Base-by-base conservation (phyloP, 2,329 filamentous ascomycete genomes). In the Zymoseptoria ardabiliae region DNA sequence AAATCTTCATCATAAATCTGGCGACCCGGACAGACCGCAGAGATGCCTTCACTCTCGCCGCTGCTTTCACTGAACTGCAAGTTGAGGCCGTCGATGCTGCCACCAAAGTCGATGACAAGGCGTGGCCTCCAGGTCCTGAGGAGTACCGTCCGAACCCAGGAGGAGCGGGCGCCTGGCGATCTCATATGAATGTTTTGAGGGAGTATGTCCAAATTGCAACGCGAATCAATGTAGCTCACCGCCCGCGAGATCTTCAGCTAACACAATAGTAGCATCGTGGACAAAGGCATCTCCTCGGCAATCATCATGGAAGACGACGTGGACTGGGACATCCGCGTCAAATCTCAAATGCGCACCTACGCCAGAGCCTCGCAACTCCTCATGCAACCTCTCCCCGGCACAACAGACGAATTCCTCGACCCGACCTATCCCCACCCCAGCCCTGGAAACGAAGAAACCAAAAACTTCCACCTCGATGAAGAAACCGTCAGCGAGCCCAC, bases 1-100 rank as follows among this genome's bases (percentile, higher is more conserved):
- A 79, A 53, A 77, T 83, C 17, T 75, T 82, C 60, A 78, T 79
- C 22, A 75, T 83, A 50, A 79, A 79, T 53, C 72, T 82, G 11
- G 78, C 79, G 1, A 73, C 74, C n/a, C 72, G 81, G 4, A 77
- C 75, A 23, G 81, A 83, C 61, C 76, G 80, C 7, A 75, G 78
- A 53, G 79, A 83, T 69, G 73, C 76, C 2, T 76, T 83, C 64
- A 70, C 74, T 2, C 70, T 81, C 7, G 76, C 77, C 1, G 78
- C 78, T 2, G 75, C 76, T 0, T 71, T 80, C 10, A 79, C 72
- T 22, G 73, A 74, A n/a, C 65, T 83, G 7, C 65, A 73, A 1
- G 65, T 83, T 20, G 74, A 75, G 0, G 82, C 78, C 68, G 66
- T 80, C 0, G 74, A 79, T 22, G 81, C 35, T 3, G 69, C 81